Evolutionary conservation across 2,329 filamentous ascomycete species (phyloP), one percentile per base, ranked within the genome.

Genomic region (Fusarium sp.): DNA sequence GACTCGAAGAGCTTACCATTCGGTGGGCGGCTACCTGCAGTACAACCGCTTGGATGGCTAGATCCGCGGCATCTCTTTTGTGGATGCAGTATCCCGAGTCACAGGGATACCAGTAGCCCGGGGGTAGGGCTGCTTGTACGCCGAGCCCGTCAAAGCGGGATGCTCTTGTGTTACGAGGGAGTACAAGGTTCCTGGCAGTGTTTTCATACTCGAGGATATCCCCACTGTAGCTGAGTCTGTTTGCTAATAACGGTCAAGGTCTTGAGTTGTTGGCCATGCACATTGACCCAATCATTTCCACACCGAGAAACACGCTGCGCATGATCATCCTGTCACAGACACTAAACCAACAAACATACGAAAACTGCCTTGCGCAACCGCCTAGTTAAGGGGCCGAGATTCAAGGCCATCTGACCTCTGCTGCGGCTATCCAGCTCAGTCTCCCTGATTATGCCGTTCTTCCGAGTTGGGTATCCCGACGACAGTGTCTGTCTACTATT

Each of bases 31-130:
- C 47, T 66, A 34, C 64, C 37, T 73, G 64, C 72, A 76, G 50
- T 45, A 20, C 35, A 57, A 31, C 64, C 72, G 64, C 67, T 64
- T 75, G 69, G 47, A 50, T 76, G 57, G 59, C 64, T 64, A 75
- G 72, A 76, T 69, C 69, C 66, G 47, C 60, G 27, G 61, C 38
- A 66, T 62, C 66, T 57, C 38, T 29, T 20, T 14, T 47, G 34
- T 60, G 38, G 50, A 61, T 62, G 57, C 27, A 59, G 20, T 40
- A 58, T 60, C 52, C 69, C 40, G 57, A 67, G 54, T 56, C 42
- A 20, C 59, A 64, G 56, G 66, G 59, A 29, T 50, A 38, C 14
- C 29, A 62, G 50, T 22, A 68, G 37, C 10, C 22, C 58, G 27
- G 27, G 27, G 27, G 27, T 29, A 29, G 9, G 50, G 13, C 14